Percentiles rank a stretch among this genome's conserved stretches.
Evolutionary conservation across 129 eudicot species (phyloP).

Genomic region (Flaveria ramosissima): DNA sequence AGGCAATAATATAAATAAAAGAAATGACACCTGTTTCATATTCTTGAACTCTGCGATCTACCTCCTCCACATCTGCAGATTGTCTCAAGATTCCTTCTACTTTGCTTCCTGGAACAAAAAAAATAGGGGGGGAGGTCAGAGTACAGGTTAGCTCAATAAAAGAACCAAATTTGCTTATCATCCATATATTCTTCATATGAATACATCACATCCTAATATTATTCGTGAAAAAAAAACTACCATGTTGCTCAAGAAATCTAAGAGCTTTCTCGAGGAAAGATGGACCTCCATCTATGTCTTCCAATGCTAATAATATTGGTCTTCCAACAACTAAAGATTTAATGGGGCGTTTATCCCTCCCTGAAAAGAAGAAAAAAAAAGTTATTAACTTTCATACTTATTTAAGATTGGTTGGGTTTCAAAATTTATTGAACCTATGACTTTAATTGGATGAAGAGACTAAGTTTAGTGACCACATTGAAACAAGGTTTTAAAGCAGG

Average conservation of each 20-base stretch:
- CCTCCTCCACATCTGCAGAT: conserved; percentile 98
- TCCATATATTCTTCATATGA: not conserved
- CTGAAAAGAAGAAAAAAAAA: conserved; percentile 34
- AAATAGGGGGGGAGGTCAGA: not conserved
- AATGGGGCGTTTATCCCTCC: conserved; percentile 84
- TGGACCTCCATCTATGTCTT: conserved; percentile 97
- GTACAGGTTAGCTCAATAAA: conserved; percentile 1
- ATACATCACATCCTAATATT: not conserved
- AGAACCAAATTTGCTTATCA: not conserved
- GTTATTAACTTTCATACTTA: not conserved
- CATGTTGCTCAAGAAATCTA: conserved; percentile 82
- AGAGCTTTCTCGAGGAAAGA: conserved; percentile 98
- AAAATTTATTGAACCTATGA: no score
- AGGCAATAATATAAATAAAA: not conserved
- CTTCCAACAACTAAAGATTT: conserved; percentile 98
- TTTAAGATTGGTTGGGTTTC: not conserved
- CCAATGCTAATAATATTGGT: conserved; percentile 90
- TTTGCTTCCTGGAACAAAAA: conserved; percentile 55
- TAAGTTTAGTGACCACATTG: not conserved
- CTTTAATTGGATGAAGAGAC: not conserved
- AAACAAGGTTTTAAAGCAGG: not conserved
- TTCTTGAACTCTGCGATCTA: conserved; percentile 88
- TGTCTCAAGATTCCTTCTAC: conserved; percentile 98
- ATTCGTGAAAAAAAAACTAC: conserved; percentile 39
- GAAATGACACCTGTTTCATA: conserved; percentile 75